A percentile compares a stretch with the other conserved stretches of the same genome.
Evolutionary conservation across 2,329 filamentous ascomycete genomes (phyloP).

Genomic region (Ceratocystis papillata): DNA sequence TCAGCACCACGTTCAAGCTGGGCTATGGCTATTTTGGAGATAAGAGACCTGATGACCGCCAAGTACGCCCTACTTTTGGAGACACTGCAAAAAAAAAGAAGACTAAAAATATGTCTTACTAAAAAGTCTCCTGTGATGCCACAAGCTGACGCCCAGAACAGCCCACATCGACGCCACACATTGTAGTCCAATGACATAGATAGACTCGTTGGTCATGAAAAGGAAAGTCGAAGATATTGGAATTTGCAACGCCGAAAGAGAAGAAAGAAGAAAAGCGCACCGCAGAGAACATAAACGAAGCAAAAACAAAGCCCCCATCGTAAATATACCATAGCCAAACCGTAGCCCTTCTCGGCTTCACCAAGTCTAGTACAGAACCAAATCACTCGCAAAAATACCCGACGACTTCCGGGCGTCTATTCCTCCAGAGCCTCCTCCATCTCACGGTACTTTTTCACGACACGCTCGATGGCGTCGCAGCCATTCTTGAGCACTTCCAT

Average conservation of each 20-base stretch:
- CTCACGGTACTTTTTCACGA: conserved; percentile 55
- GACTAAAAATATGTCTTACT: not conserved
- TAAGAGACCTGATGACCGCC: not conserved
- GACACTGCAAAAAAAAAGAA: not conserved
- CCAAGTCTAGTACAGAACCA: not conserved
- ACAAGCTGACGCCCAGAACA: not conserved
- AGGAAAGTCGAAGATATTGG: not conserved
- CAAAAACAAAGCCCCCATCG: not conserved
- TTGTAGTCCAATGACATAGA: not conserved
- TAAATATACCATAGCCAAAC: not conserved
- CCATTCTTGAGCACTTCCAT: conserved; percentile 70
- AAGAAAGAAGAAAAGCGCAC: not conserved
- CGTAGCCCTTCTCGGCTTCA: not conserved
- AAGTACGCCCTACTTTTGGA: not conserved
- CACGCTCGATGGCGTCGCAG: conserved; percentile 73
- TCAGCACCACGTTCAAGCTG: not conserved
- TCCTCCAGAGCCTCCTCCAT: conserved; percentile 24
- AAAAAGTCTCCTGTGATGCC: too few species aligned
- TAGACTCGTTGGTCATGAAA: not conserved
- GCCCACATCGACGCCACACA: not conserved
- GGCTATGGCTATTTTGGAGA: not conserved
- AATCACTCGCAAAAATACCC: not conserved
- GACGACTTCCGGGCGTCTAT: not conserved
- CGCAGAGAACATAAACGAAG: not conserved
- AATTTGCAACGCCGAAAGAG: conserved; percentile 1